Conservation (phyloP, 108 stramenopile species). For the Skeletonema grethae region DNA sequence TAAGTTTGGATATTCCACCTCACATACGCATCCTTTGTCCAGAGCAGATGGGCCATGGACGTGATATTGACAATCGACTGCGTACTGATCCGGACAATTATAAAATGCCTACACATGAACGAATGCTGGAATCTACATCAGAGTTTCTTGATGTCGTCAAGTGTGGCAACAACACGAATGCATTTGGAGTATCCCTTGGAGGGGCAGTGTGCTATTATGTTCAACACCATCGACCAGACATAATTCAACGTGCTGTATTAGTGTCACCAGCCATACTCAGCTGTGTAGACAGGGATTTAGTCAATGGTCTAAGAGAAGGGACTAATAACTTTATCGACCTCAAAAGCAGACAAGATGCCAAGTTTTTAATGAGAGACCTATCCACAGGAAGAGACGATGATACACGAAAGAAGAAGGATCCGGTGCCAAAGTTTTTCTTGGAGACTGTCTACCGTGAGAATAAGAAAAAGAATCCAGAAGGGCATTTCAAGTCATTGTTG, state of each 20-base stretch:
- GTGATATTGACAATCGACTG: constrained; percentile 11
- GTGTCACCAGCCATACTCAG: constrained; percentile 17
- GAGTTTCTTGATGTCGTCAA: constrained; percentile 18
- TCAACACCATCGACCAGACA: constrained; percentile 9
- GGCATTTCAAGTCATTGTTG: constrained; percentile 12
- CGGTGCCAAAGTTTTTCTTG: constrained; percentile 16
- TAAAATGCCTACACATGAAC: constrained; percentile 8
- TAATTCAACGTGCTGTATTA: constrained; percentile 19
- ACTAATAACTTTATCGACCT: constrained; percentile 12
- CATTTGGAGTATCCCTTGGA: constrained; percentile 19
- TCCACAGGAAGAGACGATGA: constrained; percentile 12
- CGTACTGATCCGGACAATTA: constrained; percentile 6
- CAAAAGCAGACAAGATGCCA: constrained; percentile 17
- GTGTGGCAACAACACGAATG: constrained; percentile 9
- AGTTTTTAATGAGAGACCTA: constrained; percentile 14
- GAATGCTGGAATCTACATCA: constrained; percentile 17
- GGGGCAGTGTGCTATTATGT: constrained; percentile 18
- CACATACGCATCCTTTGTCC: constrained; percentile 15
- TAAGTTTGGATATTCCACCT: constrained; percentile 9
- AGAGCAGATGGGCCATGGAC: constrained; percentile 21
- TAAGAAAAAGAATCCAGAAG: constrained; percentile 5
- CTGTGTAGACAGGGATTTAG: constrained; percentile 12
- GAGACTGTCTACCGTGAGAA: constrained; percentile 10
- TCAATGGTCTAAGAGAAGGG: constrained; percentile 7
- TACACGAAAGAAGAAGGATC: constrained; percentile 9